Base-by-base conservation (phyloP, 257 asterid species). In the Galeopsis tetrahit region DNA sequence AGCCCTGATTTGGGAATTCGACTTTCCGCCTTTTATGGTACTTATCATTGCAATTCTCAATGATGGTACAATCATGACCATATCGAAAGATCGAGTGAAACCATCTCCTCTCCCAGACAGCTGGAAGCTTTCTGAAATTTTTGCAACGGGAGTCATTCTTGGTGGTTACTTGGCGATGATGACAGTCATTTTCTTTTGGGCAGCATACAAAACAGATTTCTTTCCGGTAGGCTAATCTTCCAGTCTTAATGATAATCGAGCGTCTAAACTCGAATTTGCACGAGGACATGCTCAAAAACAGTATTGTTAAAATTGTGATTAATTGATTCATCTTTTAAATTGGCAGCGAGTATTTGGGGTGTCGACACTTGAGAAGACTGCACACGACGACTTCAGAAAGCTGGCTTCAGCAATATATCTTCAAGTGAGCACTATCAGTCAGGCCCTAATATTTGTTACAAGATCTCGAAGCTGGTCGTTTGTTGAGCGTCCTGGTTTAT, bases 21-120 rank as follows among this genome's bases (percentile, higher is more conserved):
- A 94, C 82, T 94, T 94, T 71, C 99, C 99, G 32, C 99, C 99
- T 49, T 94, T 94, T 82, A 91, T 94, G 99, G 99, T 94, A 84
- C 99, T 94, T 81, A 94, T 94, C 83, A 94, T 94, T 76, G 99
- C 99, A 42, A 89, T 94, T 48, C 92, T 94, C 73, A 94, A 91
- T 80, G 97, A 94, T 66, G 99, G 99, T 80, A 94, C 99, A 67
- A 94, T 94, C 77, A 94, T 94, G 99, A 91, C 99, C 34, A 94
- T 94, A 78, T 94, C 99, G 10, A 94, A 94, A 80, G 99, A 94
- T 71, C 80, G 97, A 79, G 99, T 94, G 72, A 94, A 87, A 52
- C 99, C 99, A 10, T 91, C 99, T 76, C 99, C 99, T 57, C 86
- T 89, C 42, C 99, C 99, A 0, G 99, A 94, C 80, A 94, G 99